Conservation (phyloP, 371 early-diverging fungal genomes). For the Mucor lusitanicus region DNA sequence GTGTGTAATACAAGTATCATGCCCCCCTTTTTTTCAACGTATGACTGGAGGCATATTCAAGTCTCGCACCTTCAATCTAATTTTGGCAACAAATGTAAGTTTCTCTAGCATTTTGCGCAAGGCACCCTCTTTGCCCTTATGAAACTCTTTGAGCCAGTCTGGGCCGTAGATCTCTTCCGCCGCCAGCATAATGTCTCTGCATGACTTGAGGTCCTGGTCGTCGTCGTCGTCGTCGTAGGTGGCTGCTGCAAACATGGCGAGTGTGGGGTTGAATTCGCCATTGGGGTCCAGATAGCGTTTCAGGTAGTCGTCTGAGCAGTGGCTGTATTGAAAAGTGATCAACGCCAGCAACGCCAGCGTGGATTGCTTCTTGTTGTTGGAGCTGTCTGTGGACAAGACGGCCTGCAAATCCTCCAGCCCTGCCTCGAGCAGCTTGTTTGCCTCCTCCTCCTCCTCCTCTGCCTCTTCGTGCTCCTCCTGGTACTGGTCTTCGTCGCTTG, state of each 20-base stretch:
- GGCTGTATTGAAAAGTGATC: slow-evolving; percentile 15
- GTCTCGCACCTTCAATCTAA: slow-evolving; percentile 24
- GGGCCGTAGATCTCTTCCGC: slow-evolving; percentile 29
- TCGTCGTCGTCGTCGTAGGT: slow-evolving; percentile 15
- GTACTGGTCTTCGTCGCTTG: too few relatives aligned
- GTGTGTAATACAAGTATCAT: neutral
- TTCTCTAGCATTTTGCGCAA: slow-evolving; percentile 27
- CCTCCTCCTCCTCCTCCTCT: slow-evolving; percentile 20
- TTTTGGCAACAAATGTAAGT: slow-evolving; percentile 28
- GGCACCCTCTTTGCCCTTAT: slow-evolving; percentile 15
- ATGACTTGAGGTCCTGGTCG: slow-evolving; percentile 7
- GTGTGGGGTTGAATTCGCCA: slow-evolving; percentile 20
- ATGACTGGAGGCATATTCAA: neutral
- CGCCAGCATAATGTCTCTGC: slow-evolving; percentile 20
- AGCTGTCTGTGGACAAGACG: slow-evolving; percentile 17
- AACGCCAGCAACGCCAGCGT: slow-evolving; percentile 22
- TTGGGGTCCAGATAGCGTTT: slow-evolving; percentile 24
- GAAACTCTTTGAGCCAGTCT: slow-evolving; percentile 23
- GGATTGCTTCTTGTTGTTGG: slow-evolving; percentile 14
- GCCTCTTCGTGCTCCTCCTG: neutral
- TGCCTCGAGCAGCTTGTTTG: slow-evolving; percentile 20
- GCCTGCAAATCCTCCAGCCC: slow-evolving; percentile 23
- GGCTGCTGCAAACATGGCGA: slow-evolving; percentile 31
- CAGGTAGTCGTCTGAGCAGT: slow-evolving; percentile 16
- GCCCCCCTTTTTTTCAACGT: slow-evolving; percentile 9